Base-by-base conservation (phyloP, 257 asterid species). In the Sherardia arvensis region DNA sequence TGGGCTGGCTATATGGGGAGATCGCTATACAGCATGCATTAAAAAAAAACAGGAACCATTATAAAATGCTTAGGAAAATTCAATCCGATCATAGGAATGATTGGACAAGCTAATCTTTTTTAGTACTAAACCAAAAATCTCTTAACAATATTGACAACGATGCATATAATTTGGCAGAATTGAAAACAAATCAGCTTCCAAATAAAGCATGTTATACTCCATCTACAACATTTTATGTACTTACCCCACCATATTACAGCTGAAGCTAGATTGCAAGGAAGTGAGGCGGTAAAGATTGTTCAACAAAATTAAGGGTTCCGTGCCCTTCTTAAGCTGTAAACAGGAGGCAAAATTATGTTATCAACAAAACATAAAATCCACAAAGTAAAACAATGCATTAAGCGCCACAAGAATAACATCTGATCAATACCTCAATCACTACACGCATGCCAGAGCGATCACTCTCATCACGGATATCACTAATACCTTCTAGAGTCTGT, bases 181-280 rank as follows among this genome's bases (percentile, higher is more conserved):
- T 18, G 15, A 59, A 29, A 43, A 11, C 53, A 33, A 60, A 33
- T 61, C 34, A 48, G 36, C 40, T 58, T 32, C 34, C n/a, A 58
- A 18, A 47, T 43, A 12, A 3, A 45, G 43, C 4, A 0, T 28
- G 30, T 22, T 14, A 40, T n/a, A n/a, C n/a, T 53, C 48, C 33
- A 25, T 14, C 25, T 36, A 18, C 48, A n/a, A 71, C 74, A 59
- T 5, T 38, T 4, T n/a, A n/a, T n/a, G 62, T 65, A 79, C 96
- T 81, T 78, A 93, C 99, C 99, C 99, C 79, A 93, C 97, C 99
- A 93, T 93, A 81, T 93, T 93, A 85, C 99, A 93, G 82, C 85
- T 87, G 81, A 90, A 93, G 68, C 91, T 77, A 53, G 97, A 72
- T 72, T 93, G 99, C 68, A 93, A 76, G 65, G 96, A 83, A 36